Base-by-base conservation (phyloP, 2,329 filamentous ascomycete genomes). In the Penicillium sp. region DNA sequence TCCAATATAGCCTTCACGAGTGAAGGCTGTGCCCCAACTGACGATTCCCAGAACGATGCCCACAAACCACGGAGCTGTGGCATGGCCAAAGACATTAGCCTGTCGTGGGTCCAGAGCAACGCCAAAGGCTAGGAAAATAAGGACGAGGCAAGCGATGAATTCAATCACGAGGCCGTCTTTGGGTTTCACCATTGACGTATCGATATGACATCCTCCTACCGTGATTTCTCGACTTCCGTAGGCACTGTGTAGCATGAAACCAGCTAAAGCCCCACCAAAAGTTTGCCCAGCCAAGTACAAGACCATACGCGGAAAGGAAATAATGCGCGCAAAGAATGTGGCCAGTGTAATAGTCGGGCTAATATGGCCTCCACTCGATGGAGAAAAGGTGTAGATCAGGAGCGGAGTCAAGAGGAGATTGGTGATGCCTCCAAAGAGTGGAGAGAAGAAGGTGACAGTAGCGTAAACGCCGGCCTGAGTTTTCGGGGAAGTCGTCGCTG, bases 101-200 rank as follows among this genome's bases (percentile, higher is more conserved):
- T 82, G 79, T 3, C 79, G 68, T 2, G 81, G 81, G 61, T 83
- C 80, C 4, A 83, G 68, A 15, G 79, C 80, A 10, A 80, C 76
- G 1, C 80, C 79, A 55, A 81, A 82, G 0, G 78, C 72, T 18
- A 82, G 68, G 57, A 80, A 74, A 0, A 83, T 61, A 13, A 81
- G 55, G 1, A 75, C 68, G n/a, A 79, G 70, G 4, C 70, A 73
- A 4, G 72, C 70, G 49, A 79, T 70, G 38, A 76, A 76, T 58
- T 83, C 81, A 36, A 79, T 70, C 8, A 77, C 66, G 49, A 81
- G 77, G 15, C 74, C 76, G 47, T 77, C 71, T 0, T 65, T 68
- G 1, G 71, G 54, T 0, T 67, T 64, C 2, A 77, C 70, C 33
- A 72, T 36, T 6, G 62, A 58, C 2, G 67, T 61, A 52, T 76